Base-by-base conservation (phyloP, 176 grass and related monocot species). In the Olyra latifolia region DNA sequence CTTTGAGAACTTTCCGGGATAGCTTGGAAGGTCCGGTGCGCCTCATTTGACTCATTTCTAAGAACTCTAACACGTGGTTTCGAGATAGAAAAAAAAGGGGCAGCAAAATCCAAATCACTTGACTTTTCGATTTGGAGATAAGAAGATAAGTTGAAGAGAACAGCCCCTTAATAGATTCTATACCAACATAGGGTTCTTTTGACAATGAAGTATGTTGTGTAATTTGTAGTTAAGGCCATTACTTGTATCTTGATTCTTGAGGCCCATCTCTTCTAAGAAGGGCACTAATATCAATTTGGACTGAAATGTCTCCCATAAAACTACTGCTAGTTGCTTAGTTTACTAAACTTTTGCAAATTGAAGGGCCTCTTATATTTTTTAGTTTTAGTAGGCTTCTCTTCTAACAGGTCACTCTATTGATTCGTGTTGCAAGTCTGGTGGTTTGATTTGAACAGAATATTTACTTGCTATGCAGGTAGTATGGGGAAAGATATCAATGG, bases 401-500 rank as follows among this genome's bases (percentile, higher is more conserved):
- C 39, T 64, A 64, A 76, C 17, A 5, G 11, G 48, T 38, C 41
- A 23, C 64, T 23, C 19, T 49, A 71, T 69, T 64, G 20, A 11
- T 45, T 81, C 48, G 25, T 66, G 56, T 64, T 71, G 24, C 59
- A 80, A n/a, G 24, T 77, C 19, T 10, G 41, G 8, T 52, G 74
- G 10, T 65, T 10, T 25, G 64, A 76, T 54, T 76, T 85, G 13
- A 89, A 80, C n/a, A 3, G 46, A 63, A 20, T 27, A 62, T 55
- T 63, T 66, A 62, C 48, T 71, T 62, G 12, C 61, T 72, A 48
- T 85, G 75, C 81, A 98, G 95, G 95, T 98, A 73, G 89, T 92
- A 15, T 98, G 95, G 95, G 95, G 95, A 61, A 91, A 89, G 85
- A 94, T 98, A 81, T 98, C 95, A 46, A 98, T 98, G 95, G 81